These are phyloP conservation scores for Haplosporangium gracile DNA, from an alignment of 192 early-diverging fungal species.

Conservation along the genomic window DNA sequence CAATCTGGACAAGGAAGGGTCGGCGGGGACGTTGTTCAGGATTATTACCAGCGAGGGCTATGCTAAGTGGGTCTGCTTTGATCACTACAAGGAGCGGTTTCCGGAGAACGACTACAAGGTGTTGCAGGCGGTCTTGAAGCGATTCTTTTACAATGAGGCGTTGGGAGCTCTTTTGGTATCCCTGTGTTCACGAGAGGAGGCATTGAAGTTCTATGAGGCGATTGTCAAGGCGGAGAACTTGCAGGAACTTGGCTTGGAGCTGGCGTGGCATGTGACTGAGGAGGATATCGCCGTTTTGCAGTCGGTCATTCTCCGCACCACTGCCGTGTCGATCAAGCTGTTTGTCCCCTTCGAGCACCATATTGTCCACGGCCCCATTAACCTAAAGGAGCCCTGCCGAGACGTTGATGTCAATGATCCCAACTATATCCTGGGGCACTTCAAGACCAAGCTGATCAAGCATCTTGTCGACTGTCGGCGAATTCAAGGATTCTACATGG, in stretches of 20 bases:
- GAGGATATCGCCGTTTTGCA: conserved; percentile 4
- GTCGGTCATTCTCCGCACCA: conserved; percentile 3
- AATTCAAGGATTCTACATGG: conserved; percentile 19
- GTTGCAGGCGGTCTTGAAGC: conserved; percentile 5
- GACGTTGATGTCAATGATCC: background rate
- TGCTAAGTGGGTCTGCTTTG: conserved; percentile 20
- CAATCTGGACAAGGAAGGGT: conserved; percentile 15
- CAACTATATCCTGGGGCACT: conserved; percentile 10
- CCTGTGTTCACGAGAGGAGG: conserved; percentile 9
- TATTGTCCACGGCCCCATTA: background rate
- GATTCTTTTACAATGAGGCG: conserved; percentile 19
- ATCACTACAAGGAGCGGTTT: conserved; percentile 19
- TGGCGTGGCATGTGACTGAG: conserved; percentile 5
- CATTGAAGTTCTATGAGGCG: conserved; percentile 14
- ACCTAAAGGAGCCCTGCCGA: background rate
- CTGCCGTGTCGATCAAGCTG: conserved; percentile 16
- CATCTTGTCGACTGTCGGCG: conserved; percentile 6
- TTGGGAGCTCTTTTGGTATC: conserved; percentile 13
- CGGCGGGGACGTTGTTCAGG: conserved; percentile 14
- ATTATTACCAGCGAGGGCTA: conserved; percentile 22
- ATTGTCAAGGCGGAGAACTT: conserved; percentile 22
- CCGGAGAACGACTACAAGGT: conserved; percentile 18
- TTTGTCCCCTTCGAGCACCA: conserved; percentile 3
- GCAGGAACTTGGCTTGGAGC: conserved; percentile 16
- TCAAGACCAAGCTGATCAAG: conserved; percentile 13